Base-by-base conservation (phyloP, 192 early-diverging fungal genomes). In the Linnemannia schmuckeri region DNA sequence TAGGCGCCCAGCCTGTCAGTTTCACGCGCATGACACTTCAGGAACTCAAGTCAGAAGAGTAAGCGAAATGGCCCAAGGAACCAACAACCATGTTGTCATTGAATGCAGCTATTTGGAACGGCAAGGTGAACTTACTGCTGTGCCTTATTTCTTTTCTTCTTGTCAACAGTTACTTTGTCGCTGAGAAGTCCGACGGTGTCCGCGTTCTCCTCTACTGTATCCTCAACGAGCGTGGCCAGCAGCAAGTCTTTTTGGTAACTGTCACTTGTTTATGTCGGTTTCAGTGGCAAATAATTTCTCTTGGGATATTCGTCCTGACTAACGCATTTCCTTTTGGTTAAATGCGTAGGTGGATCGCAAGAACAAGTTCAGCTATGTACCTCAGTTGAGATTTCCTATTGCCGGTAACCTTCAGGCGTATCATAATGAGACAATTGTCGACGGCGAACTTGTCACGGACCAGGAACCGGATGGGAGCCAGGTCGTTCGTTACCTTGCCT, bases 371-470 rank as follows among this genome's bases (percentile, higher is more conserved):
- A 95, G 92, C 54, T 82, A 88, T 1, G 88, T 95, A 1, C 90
- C 87, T 17, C 78, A 94, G 33, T 79, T 95, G 33, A 40, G 90
- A 20, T 96, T 97, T 68, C 95, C 95, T n/a, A 71, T 86, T 42
- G 91, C 93, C n/a, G 57, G 72, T 37, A 88, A 89, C 72, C 76
- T 74, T 18, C 47, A 24, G 20, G 83, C 75, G 47, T 94, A 85
- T 61, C 96, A 97, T 61, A 74, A 90, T 61, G 87, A 92, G 57
- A 98, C 97, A 10, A 89, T 99, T 18, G 90, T 99, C 52, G 97
- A 99, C 81, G 97, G 96, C 2, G 98, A 99, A 88, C 89, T 99
- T 63, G 96, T 99, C 15, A 84, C 95, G 6, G 97, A 98, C 81
- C 75, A 73, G 2, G 92, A 96, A 66, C 72, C 78, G 0, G 92